Evolutionary conservation across 305 asterid genomes (phyloP), one percentile per base, ranked within the genome.

Genomic region (Salvia sclarea): DNA sequence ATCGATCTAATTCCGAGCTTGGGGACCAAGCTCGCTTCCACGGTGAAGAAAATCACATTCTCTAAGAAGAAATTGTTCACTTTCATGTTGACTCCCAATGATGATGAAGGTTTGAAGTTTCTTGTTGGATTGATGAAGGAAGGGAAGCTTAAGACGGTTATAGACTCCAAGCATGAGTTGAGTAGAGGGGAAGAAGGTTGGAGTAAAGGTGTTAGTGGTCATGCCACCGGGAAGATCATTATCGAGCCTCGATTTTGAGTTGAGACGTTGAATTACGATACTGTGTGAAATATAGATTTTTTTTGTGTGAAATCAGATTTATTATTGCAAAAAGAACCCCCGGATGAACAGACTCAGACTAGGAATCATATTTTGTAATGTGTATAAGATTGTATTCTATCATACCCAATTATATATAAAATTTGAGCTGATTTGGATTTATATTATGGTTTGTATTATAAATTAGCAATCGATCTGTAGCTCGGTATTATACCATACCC

Each of bases 201-300:
- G 92, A 71, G 78, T 8, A 85, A 62, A 78, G 58, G 82, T 22
- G 69, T 82, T 0, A 89, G 76, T 48, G 86, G 94, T 4, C 91
- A 86, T 78, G 96, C 94, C 3, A 83, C 88, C 0, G 90, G 91
- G 54, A 89, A 89, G 81, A 73, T 85, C 38, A 54, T 88, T 0
- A 79, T 86, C 61, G 83, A 80, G 57, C 84, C 74, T 0, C 61
- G 6, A 70, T 16, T 31, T 61, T 1, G 7, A 8, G 12, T 47
- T 9, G 45, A 11, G n/a, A 10, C 0, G 14, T 25, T 41, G 12
- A 41, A 41, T 5, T 6, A 2, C 4, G 4, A 25, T 25, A 24
- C 1, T 6, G 3, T 17, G 31, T 14, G 4, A 49, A 10, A 21
- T 20, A 18, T 14, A 8, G 56, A n/a, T n/a, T n/a, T n/a, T n/a